Conservation (phyloP, 306 rosid species). For the Vigna trinervia region DNA sequence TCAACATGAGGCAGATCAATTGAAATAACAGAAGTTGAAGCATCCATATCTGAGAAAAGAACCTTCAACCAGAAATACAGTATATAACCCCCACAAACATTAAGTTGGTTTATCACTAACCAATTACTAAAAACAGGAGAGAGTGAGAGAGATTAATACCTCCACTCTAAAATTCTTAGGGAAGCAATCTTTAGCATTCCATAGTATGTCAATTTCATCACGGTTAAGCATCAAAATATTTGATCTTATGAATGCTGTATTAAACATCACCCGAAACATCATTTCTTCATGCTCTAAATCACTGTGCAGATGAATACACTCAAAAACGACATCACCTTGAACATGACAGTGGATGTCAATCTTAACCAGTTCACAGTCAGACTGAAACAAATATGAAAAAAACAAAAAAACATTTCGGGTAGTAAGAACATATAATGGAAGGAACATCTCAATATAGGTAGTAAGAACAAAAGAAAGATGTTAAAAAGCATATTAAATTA, state of each 20-base stretch:
- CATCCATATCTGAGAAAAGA: conserved; percentile 94
- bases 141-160: conserved; percentile 60
- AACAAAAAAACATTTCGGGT: conserved; percentile 25
- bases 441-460: conserved; percentile 22
- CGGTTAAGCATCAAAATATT: conserved; percentile 97
- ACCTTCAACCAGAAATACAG: conserved; percentile 67
- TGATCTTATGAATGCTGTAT: conserved; percentile 94
- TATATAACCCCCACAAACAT: conserved; percentile 38
- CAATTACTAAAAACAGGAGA: neutral
- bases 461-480: conserved; percentile 29
- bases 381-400: conserved; percentile 58
- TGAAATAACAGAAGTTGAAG: conserved; percentile 67
- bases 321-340: conserved; percentile 98
- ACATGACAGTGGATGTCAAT: conserved; percentile 93
- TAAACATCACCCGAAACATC: conserved; percentile 97
- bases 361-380: conserved; percentile 85
- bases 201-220: conserved; percentile 84
- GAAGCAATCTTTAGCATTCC: conserved; percentile 82
- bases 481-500: conserved; percentile 17
- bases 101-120: conserved; percentile 36
- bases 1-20: conserved; percentile 71
- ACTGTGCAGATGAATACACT: conserved; percentile 82
- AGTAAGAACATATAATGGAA: conserved; percentile 33
- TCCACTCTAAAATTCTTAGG: conserved; percentile 93
- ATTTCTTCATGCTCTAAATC: conserved; percentile 87